Evolutionary conservation across 1,139 yeast genomes (phyloP).

Genomic region (Saccharomyces hybrid): DNA sequence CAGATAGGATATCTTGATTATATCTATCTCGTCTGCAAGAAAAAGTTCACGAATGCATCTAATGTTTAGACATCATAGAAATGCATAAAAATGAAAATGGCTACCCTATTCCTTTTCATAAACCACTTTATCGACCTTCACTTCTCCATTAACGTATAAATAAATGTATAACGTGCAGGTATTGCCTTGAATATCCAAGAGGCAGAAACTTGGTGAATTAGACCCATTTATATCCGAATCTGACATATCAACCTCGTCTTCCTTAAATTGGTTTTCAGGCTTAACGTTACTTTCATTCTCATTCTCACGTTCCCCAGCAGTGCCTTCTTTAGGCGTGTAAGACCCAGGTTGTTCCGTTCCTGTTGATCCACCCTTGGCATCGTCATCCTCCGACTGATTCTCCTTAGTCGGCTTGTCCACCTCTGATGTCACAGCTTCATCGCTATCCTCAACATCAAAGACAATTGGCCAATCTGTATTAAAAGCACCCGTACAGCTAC

Average conservation of each 20-base stretch:
- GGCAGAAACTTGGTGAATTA: constrained; percentile 80
- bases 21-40: neutral
- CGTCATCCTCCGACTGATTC: neutral
- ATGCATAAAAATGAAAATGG: neutral
- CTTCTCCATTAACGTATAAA: constrained; percentile 71
- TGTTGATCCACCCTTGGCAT: constrained; percentile 5
- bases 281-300: neutral
- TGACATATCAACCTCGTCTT: constrained; percentile 1
- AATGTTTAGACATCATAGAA: neutral
- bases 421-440: constrained; percentile 1
- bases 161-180: constrained; percentile 80
- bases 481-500: constrained; percentile 91
- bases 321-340: constrained; percentile 4
- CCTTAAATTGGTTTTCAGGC: neutral
- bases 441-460: neutral
- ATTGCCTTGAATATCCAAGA: constrained; percentile 72
- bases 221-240: constrained; percentile 22
- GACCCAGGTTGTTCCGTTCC: constrained; percentile 14
- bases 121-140: constrained; percentile 84
- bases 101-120: constrained; percentile 49
- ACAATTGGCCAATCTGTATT: constrained; percentile 49
- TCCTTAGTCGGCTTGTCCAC: neutral
- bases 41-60: neutral
- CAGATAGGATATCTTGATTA: neutral
- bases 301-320: neutral